phyloP scores from a whole-genome alignment of 495 filamentous ascomycete genomes.

The Hypoxylon lienhwacheense region DNA sequence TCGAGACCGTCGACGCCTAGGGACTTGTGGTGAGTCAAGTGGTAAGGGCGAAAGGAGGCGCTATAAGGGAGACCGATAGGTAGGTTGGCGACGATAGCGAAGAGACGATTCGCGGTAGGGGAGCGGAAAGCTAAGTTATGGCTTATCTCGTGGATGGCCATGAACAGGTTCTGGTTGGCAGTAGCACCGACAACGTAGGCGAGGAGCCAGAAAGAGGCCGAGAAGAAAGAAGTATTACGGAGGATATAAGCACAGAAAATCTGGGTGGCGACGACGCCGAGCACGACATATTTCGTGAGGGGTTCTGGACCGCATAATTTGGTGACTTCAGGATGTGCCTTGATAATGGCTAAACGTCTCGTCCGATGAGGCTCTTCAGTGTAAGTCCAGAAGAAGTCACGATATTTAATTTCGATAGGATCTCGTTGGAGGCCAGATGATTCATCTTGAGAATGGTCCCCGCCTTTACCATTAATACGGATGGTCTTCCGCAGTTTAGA shows the following conservation, averaged over 20 bases:
- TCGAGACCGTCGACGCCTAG: constrained; percentile 96
- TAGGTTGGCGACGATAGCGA: constrained; percentile 92
- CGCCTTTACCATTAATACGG: constrained; percentile 33
- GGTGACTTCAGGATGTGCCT: constrained; percentile 96
- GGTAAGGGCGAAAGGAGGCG: constrained; percentile 96
- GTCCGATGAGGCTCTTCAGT: constrained; percentile 97
- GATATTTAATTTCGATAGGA: constrained; percentile 46
- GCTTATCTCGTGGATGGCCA: constrained; percentile 98
- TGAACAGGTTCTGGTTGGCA: constrained; percentile 97
- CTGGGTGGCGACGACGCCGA: constrained; percentile 82
- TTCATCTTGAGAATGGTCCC: constrained; percentile 17
- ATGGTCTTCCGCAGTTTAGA: constrained; percentile 32
- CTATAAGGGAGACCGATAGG: constrained; percentile 96
- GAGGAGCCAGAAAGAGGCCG: constrained; percentile 77
- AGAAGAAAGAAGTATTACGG: constrained; percentile 76
- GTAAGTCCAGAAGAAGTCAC: constrained; percentile 85
- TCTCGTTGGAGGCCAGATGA: constrained; percentile 29
- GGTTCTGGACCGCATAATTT: constrained; percentile 98
- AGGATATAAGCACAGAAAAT: constrained; percentile 77
- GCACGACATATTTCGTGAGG: constrained; percentile 89
- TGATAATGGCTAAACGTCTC: constrained; percentile 89
- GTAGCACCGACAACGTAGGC: constrained; percentile 95
- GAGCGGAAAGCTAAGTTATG: constrained; percentile 95
- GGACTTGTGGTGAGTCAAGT: constrained; percentile 98
- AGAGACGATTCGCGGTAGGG: constrained; percentile 76